phyloP scores from a whole-genome alignment of 1,139 yeast species.

The Tardiomyces blankii region DNA sequence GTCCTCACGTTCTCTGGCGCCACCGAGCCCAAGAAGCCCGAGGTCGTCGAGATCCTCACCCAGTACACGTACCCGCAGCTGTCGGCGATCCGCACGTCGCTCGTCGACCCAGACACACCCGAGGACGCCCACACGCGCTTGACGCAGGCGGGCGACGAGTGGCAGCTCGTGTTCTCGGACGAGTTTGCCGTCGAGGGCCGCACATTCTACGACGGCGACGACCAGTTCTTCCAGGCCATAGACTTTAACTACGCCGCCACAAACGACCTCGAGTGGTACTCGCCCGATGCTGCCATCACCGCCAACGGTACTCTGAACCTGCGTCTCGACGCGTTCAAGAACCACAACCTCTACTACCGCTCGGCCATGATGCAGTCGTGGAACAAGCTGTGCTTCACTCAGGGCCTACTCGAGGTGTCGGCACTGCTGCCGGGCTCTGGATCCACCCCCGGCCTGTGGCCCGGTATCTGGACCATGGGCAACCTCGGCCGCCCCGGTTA shows the following conservation, averaged over 20 bases:
- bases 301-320: slow-evolving; percentile 52
- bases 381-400: slow-evolving; percentile 75
- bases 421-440: slow-evolving; percentile 67
- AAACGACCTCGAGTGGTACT: slow-evolving; percentile 77
- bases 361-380: slow-evolving; percentile 81
- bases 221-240: slow-evolving; percentile 71
- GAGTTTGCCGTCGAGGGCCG: slow-evolving; percentile 78
- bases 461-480: slow-evolving; percentile 85
- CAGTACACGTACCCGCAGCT: slow-evolving; percentile 48
- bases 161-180: slow-evolving; percentile 71
- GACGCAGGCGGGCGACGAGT: slow-evolving; percentile 44
- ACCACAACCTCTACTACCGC: slow-evolving; percentile 62
- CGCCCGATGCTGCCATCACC: slow-evolving; percentile 71
- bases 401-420: slow-evolving; percentile 60
- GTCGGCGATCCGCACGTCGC: slow-evolving; percentile 46
- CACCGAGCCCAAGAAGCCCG: slow-evolving; percentile 15
- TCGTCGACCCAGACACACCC: slow-evolving; percentile 80
- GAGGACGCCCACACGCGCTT: slow-evolving; percentile 34
- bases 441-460: slow-evolving; percentile 69
- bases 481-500: slow-evolving; percentile 80
- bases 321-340: slow-evolving; percentile 63
- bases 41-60: slow-evolving; percentile 34
- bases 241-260: slow-evolving; percentile 76
- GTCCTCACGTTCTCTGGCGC: slow-evolving; percentile 66
- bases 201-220: slow-evolving; percentile 74